Conservation (phyloP, 2,329 filamentous ascomycete species). For the Rhynchosporium agropyri region DNA sequence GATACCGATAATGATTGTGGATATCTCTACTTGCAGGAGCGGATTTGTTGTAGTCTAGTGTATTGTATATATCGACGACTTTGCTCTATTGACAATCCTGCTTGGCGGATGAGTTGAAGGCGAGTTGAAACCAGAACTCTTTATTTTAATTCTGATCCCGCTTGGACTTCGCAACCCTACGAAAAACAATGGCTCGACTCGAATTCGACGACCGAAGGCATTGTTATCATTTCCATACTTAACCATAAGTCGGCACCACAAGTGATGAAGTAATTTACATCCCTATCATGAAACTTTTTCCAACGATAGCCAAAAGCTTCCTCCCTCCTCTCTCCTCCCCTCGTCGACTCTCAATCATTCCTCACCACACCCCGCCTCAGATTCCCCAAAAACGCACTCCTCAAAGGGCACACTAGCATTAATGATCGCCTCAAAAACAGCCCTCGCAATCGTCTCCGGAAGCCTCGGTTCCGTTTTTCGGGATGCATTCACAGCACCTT, state of each 20-base stretch:
- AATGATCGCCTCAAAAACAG: constrained; percentile 29
- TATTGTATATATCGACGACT: constrained; percentile 6
- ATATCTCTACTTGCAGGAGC: constrained; percentile 13
- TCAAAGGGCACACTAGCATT: constrained; percentile 29
- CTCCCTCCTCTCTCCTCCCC: too few relatives aligned
- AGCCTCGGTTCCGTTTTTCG: constrained; percentile 20
- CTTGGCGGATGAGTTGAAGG: too few relatives aligned
- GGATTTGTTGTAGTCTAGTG: constrained; percentile 4
- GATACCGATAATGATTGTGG: neutral
- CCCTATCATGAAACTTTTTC: too few relatives aligned
- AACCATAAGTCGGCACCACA: too few relatives aligned
- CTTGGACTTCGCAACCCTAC: too few relatives aligned
- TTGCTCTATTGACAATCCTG: neutral
- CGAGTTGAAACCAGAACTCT: too few relatives aligned
- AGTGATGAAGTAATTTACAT: too few relatives aligned
- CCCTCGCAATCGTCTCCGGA: constrained; percentile 25
- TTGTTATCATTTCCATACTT: too few relatives aligned
- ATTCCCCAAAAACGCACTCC: constrained; percentile 26
- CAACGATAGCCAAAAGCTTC: too few relatives aligned
- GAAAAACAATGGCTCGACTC: too few relatives aligned
- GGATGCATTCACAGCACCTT: constrained; percentile 22
- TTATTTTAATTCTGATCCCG: too few relatives aligned
- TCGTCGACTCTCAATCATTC: neutral
- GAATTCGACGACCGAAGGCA: too few relatives aligned
- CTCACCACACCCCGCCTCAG: constrained; percentile 6